A percentile compares a stretch with the other conserved stretches of the same genome.
These are phyloP conservation scores for Podosphaera aphanis DNA, from an alignment of 2,329 filamentous ascomycete genomes.

Conservation along the genomic window DNA sequence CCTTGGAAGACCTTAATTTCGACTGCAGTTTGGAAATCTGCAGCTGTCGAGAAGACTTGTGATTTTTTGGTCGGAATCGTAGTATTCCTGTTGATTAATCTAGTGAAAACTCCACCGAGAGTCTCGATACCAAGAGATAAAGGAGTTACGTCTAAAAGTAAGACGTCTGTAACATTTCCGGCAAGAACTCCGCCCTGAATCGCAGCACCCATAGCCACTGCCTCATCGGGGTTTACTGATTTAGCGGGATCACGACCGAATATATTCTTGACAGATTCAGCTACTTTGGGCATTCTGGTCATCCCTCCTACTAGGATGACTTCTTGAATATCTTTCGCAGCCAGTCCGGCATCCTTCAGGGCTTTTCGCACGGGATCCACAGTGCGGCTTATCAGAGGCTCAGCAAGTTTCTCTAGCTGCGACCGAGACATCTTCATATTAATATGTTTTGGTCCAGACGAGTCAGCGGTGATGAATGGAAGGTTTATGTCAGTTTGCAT, in stretches of 20 bases:
- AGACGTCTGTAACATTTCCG: conserved; percentile 87
- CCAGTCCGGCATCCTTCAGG: conserved; percentile 78
- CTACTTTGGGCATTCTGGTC: conserved; percentile 98
- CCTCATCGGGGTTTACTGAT: conserved; percentile 96
- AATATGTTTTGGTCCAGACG: conserved; percentile 93
- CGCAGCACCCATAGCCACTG: conserved; percentile 89
- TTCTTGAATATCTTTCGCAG: conserved; percentile 87
- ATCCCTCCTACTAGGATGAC: conserved; percentile 96
- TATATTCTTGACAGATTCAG: conserved; percentile 85
- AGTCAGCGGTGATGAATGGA: conserved; percentile 92
- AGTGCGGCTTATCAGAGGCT: conserved; percentile 66
- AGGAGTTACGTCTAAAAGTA: conserved; percentile 86
- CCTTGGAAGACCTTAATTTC: conserved; percentile 99
- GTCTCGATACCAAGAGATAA: conserved; percentile 97
- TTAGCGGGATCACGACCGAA: conserved; percentile 93
- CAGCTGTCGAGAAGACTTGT: conserved; percentile 89
- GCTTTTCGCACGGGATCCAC: conserved; percentile 90
- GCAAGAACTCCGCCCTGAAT: conserved; percentile 93
- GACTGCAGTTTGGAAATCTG: conserved; percentile 94
- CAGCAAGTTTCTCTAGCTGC: conserved; percentile 82
- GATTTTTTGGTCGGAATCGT: conserved; percentile 99
- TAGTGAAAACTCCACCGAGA: conserved; percentile 90
- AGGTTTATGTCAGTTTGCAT: conserved; percentile 95
- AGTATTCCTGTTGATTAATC: conserved; percentile 96
- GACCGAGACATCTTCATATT: conserved; percentile 82